Conservation (phyloP, 2,329 filamentous ascomycete species). For the Colletotrichum tabaci region DNA sequence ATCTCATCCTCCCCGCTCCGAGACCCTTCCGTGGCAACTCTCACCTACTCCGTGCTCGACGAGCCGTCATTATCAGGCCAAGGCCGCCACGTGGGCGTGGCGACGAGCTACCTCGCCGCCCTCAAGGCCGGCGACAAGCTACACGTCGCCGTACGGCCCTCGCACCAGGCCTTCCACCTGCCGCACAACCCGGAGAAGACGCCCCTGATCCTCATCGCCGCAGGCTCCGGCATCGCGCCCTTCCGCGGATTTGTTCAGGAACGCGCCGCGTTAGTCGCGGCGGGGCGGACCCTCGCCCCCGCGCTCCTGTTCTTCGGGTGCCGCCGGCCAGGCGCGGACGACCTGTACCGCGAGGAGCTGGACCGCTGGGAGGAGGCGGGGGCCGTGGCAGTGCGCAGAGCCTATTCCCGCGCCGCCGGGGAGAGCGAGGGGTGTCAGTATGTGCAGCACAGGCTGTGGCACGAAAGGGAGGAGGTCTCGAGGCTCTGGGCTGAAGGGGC, state of each 20-base stretch:
- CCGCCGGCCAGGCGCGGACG: conserved; percentile 60
- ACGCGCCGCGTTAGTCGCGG: conserved; percentile 57
- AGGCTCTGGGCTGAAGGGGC: conserved; percentile 56
- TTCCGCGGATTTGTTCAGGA: conserved; percentile 45
- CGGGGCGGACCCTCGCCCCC: conserved; percentile 53
- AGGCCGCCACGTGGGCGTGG: conserved; percentile 70
- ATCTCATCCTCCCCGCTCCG: conserved; percentile 79
- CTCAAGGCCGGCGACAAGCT: conserved; percentile 61
- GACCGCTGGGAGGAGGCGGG: conserved; percentile 63
- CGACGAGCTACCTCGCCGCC: conserved; percentile 71
- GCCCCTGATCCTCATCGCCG: conserved; percentile 61
- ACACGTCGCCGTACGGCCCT: conserved; percentile 65
- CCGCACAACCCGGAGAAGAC: conserved; percentile 53
- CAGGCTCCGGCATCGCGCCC: conserved; percentile 57
- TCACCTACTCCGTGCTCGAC: conserved; percentile 75
- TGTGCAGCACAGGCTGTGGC: conserved; percentile 61
- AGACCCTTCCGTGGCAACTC: conserved; percentile 66
- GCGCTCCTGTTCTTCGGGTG: conserved; percentile 67
- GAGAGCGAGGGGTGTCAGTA: conserved; percentile 63
- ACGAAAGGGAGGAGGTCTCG: conserved; percentile 50
- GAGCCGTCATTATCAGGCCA: conserved; percentile 64
- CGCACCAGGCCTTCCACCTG: conserved; percentile 58
- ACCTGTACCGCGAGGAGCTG: conserved; percentile 61
- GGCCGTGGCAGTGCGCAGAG: conserved; percentile 70
- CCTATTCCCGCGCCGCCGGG: conserved; percentile 62